Base-by-base conservation (phyloP, 306 rosid genomes). In the Prosopis cineraria region DNA sequence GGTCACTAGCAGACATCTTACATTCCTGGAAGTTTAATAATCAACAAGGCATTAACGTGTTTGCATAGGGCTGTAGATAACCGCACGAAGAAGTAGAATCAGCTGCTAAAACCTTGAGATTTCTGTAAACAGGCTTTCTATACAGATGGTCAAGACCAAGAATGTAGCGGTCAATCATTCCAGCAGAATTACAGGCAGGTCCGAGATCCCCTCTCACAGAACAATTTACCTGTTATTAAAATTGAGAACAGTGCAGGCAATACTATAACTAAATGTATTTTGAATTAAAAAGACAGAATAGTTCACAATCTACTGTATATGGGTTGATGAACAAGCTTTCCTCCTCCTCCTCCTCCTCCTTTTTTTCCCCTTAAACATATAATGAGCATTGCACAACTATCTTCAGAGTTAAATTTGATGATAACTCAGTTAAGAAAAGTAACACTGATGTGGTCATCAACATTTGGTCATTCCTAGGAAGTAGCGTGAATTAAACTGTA, bases 171-270 rank as follows among this genome's bases (percentile, higher is more conserved):
- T 94, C 98, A 40, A 94, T 92, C 97, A 92, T 86, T 80, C 93
- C 93, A 37, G 94, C 97, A 77, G 98, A 87, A 86, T 90, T 94
- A 78, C 98, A 94, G 45, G 88, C 98, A 75, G 98, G 98, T 69
- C 94, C 94, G 76, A 90, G 88, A 77, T 90, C 93, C 45, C 98
- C 97, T 88, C 94, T 90, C 73, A 89, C 79, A 2, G 93, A 88
- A 87, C 98, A 94, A 76, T 89, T 91, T 78, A 93, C 94, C 98
- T 93, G 81, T 80, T 59, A 81, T 68, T 37, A 47, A 47, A 68
- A 27, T 63, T 50, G 82, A 87, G 77, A 80, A 88, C 79, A 82
- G 79, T 36, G 73, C 11, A 31, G 68, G 25, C 63, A 24, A 20
- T 20, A 75, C 36, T 59, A 68, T 27, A 52, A 79, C 30, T 22